Base-by-base conservation (phyloP, 345 rosid species). In the Reutealis trisperma region DNA sequence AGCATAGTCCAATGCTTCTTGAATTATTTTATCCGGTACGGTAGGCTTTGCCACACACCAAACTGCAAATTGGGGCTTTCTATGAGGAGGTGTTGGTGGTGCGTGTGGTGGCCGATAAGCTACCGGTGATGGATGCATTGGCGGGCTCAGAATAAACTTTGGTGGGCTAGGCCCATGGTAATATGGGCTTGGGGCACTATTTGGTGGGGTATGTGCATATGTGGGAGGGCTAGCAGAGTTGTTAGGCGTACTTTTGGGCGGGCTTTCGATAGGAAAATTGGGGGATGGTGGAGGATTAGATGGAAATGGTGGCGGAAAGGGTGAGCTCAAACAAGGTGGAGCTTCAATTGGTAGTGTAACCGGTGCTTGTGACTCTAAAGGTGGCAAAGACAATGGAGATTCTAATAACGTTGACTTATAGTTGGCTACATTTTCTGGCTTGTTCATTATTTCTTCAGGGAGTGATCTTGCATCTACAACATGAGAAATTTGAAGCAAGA, bases 21-120 rank as follows among this genome's bases (percentile, higher is more conserved):
- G 87, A 18, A 87, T 57, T 18, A 76, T 73, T 0, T 82, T 9
- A 34, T 84, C 85, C 0, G 86, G 84, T 63, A 85, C 88, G 0
- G 85, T 51, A 0, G 85, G 88, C 77, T 85, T 87, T 3, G 87
- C 87, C 32, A 87, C 88, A 45, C 90, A 87, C 90, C 90, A 87
- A 4, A 70, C 64, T 0, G 61, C 75, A 30, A 15, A 58, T n/a
- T 32, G 58, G 2, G 85, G 75, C 57, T 72, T 72, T 57, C 55
- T 79, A 11, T 57, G 79, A 0, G 77, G 87, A 4, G 86, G 84
- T 0, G 79, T 66, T 6, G 82, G 72, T 8, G 45, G 21, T 9
- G 19, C n/a, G 0, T 41, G 3, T 8, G 80, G 75, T 19, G 83
- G 81, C 1, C 59, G 51, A 37, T 44, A 55, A 32, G 25, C 25